These are phyloP conservation scores for Blastocystis sp. DNA, from an alignment of 352 stramenopile genomes.

Conservation along the genomic window DNA sequence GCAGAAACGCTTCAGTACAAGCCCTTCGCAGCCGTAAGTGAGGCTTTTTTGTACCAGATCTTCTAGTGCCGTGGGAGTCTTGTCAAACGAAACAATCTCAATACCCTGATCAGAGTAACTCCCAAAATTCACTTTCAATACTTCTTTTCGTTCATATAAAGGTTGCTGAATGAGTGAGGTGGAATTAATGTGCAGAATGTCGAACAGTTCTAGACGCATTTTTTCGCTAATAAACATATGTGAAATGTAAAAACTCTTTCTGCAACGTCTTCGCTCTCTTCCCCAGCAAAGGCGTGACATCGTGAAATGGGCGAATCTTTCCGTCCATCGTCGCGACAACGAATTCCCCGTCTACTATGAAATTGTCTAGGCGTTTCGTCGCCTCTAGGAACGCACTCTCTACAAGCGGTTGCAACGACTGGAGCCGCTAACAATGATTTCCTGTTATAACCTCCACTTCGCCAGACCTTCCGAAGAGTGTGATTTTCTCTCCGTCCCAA, in stretches of 20 bases:
- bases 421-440: not conserved
- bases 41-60: not conserved
- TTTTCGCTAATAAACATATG: not conserved
- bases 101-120: not conserved
- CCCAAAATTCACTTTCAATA: not conserved
- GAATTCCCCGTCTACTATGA: conserved; percentile 35
- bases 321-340: not conserved
- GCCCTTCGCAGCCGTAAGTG: not conserved
- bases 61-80: not conserved
- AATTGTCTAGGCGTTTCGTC: not conserved
- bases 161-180: not conserved
- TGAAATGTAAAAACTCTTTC: not conserved
- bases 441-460: not conserved
- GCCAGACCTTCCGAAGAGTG: conserved; percentile 11
- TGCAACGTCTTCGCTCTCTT: not conserved
- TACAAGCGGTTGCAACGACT: not conserved
- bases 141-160: not conserved
- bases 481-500: not conserved
- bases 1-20: not conserved
- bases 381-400: not conserved
- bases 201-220: conserved; percentile 1
- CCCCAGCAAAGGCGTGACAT: not conserved
- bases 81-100: not conserved
- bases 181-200: not conserved
- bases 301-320: not conserved